Conservation (phyloP, 176 grass and related monocot genomes). For the Rhynchospora tenuis region DNA sequence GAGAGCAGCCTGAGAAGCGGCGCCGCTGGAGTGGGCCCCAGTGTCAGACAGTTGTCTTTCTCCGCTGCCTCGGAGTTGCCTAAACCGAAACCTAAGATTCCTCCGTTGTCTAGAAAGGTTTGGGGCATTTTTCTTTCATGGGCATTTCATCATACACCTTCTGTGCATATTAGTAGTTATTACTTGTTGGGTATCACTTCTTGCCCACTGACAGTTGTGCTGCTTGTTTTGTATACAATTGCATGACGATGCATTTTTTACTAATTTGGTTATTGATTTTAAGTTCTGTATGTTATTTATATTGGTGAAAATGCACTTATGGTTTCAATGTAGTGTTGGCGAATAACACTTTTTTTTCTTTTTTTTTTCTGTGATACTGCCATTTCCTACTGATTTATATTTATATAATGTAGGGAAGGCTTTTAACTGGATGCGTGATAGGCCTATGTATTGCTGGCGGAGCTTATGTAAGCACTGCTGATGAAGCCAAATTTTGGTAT, state of each 20-base stretch:
- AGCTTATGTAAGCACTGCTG: constrained; percentile 86
- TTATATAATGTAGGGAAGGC: constrained; percentile 54
- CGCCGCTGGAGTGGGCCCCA: neutral
- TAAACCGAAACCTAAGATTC: constrained; percentile 38
- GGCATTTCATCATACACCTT: constrained; percentile 51
- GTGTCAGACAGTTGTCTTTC: constrained; percentile 19
- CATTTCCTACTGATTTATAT: constrained; percentile 5
- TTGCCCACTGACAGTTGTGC: neutral
- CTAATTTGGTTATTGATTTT: neutral
- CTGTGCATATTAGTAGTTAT: neutral
- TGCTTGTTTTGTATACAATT: neutral
- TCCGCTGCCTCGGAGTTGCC: neutral
- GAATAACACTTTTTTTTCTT: neutral
- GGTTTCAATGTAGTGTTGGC: neutral
- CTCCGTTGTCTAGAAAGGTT: constrained; percentile 64
- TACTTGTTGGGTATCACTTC: neutral
- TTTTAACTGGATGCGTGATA: constrained; percentile 81
- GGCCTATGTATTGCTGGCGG: constrained; percentile 82
- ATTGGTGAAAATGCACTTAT: neutral
- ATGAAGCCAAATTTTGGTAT: constrained; percentile 98
- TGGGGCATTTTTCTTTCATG: neutral
- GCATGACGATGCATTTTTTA: neutral
- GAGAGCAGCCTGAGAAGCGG: constrained; percentile 20
- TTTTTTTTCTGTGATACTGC: neutral
- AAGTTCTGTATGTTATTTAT: neutral